Base-by-base conservation (phyloP, 2,329 filamentous ascomycete genomes). In the Blumeria hordei region DNA sequence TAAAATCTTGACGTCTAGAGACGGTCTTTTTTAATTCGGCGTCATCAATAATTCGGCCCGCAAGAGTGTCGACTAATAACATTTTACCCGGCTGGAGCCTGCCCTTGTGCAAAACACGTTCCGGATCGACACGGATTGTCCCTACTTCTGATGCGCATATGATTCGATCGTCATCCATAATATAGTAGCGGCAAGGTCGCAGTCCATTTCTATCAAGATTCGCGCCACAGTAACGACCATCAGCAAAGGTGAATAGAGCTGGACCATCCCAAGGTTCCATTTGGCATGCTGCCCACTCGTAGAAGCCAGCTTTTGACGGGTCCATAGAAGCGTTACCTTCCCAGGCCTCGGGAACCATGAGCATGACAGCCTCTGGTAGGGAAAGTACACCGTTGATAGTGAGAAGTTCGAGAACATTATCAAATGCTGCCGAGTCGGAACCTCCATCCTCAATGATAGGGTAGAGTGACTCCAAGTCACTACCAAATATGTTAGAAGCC, bases 221-320 rank as follows among this genome's bases (percentile, higher is more conserved):
- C 61, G 90, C 90, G 76, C 90, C 90, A 65, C 90, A 96, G 74
- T 92, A 96, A 59, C 90, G 82, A 58, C 90, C 90, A 67, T 96
- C 90, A 33, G 90, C 87, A 69, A 96, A 96, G 6, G 88, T 95
- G 74, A 96, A 96, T 35, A 96, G 78, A 55, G 90, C 90, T 36
- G 90, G 90, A 16, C 90, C 90, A 69, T 96, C 90, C 90, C 90
- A 96, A 14, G 90, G 88, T 72, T 96, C 90, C 90, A 96, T 96
- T 74, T 94, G 85, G 69, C 90, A 96, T 61, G 88, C 88, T 64
- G 90, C 90, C 88, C 90, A 96, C 69, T 96, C 88, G 70, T 96
- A 96, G 71, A 95, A 96, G 54, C 90, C 90, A 57, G 88, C 85
- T 72, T 96, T 96, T 65, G 86, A 85, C 56, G 88, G 86, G 64